Conservation (phyloP, 768 basidiomycete species). For the Boletales sp. region DNA sequence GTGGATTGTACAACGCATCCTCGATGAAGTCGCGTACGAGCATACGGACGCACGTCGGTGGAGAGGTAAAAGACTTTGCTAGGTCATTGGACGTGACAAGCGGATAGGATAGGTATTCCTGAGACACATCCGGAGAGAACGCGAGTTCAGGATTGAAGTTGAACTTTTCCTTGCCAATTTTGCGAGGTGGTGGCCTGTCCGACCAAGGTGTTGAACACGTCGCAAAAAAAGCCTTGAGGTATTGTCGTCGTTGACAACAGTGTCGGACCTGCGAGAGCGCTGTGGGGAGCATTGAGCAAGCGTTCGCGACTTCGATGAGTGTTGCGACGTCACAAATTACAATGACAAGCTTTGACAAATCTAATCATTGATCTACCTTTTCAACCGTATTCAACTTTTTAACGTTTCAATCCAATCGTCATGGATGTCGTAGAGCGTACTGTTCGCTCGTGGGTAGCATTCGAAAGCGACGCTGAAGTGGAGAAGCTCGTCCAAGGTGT, state of each 20-base stretch:
- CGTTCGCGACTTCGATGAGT: not conserved
- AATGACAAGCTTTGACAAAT: not conserved
- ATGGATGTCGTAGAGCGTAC: conserved; percentile 50
- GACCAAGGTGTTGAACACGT: conserved; percentile 16
- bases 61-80: conserved; percentile 44
- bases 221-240: conserved; percentile 22
- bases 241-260: conserved; percentile 20
- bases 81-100: conserved; percentile 72
- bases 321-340: not conserved
- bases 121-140: conserved; percentile 44
- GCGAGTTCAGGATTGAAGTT: conserved; percentile 71
- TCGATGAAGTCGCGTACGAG: conserved; percentile 95
- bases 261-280: conserved; percentile 14
- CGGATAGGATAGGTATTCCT: conserved; percentile 46
- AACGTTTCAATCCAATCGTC: not conserved
- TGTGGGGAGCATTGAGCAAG: conserved; percentile 19
- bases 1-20: conserved; percentile 93
- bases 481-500: conserved; percentile 57
- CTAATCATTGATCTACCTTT: conserved; percentile 8
- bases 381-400: not conserved
- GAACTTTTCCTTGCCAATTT: conserved; percentile 51
- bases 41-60: conserved; percentile 86
- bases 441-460: conserved; percentile 71
- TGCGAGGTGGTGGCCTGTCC: conserved; percentile 10
- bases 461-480: conserved; percentile 57